Conservation (phyloP, 1,284 basidiomycete genomes). For the Cystobasidium slooffiae region DNA sequence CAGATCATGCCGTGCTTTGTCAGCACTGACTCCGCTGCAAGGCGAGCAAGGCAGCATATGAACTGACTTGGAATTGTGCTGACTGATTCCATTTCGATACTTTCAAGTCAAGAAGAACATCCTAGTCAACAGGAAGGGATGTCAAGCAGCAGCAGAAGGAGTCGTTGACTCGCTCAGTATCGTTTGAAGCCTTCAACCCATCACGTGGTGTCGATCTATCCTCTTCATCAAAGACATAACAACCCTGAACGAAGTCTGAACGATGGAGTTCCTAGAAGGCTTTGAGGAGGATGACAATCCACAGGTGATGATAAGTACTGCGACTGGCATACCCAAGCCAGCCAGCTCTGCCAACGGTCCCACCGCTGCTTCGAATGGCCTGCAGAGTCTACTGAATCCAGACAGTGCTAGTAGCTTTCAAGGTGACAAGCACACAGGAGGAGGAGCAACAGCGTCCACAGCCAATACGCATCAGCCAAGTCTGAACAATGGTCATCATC, state of each 20-base stretch:
- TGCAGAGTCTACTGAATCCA: conserved; percentile 17
- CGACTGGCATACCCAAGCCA: background rate
- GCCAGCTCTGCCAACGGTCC: background rate
- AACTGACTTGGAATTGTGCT: background rate
- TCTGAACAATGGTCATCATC: background rate
- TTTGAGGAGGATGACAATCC: conserved; percentile 33
- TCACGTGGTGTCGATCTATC: conserved; percentile 16
- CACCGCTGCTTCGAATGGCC: background rate
- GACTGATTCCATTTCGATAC: background rate
- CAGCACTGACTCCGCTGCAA: background rate
- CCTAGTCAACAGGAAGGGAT: background rate
- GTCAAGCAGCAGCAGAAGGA: background rate
- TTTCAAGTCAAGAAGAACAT: background rate
- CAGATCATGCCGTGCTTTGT: background rate
- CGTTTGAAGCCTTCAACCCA: background rate
- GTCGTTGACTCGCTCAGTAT: background rate
- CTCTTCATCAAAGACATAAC: background rate
- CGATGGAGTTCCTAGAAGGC: conserved; percentile 31
- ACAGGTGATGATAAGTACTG: background rate
- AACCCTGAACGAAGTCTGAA: background rate
- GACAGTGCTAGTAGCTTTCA: background rate
- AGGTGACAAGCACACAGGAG: background rate
- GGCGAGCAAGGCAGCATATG: background rate
- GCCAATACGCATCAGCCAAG: background rate
- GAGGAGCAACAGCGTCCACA: background rate